Conservation (phyloP, 345 rosid species). For the Salix purpurea region DNA sequence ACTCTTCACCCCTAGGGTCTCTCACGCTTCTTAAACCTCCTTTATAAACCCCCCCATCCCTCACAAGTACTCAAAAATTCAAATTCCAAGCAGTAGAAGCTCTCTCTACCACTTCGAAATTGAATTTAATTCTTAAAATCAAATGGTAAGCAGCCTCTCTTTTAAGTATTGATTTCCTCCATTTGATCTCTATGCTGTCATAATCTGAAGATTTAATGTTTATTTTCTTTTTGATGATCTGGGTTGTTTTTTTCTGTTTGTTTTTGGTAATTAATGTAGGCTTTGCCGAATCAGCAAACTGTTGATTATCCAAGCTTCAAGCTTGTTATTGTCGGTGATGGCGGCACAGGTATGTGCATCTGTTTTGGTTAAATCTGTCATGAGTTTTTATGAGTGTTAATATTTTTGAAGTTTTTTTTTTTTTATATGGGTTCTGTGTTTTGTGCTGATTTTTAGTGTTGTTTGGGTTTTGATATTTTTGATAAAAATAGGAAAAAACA, state of each 20-base stretch:
- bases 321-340: slow-evolving; percentile 92
- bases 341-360: slow-evolving; percentile 66
- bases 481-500: too few species aligned
- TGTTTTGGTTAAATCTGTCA: neutral
- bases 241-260: too few species aligned
- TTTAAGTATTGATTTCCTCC: neutral
- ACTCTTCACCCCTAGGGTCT: neutral
- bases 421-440: neutral
- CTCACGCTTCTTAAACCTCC: slow-evolving; percentile 9
- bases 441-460: neutral
- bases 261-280: slow-evolving; percentile 15
- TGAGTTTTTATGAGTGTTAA: too few species aligned
- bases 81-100: neutral
- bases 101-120: neutral
- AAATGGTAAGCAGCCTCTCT: neutral
- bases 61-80: neutral
- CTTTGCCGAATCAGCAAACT: slow-evolving; percentile 37
- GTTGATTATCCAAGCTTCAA: slow-evolving; percentile 71
- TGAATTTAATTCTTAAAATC: neutral
- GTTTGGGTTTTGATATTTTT: neutral
- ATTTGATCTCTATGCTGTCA: neutral
- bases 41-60: slow-evolving; percentile 13
- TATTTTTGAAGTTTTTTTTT: neutral
- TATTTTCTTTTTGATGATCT: too few species aligned
- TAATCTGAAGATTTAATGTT: too few species aligned